A percentile compares a stretch with the other conserved stretches of the same genome.
These are phyloP conservation scores for Arachis hypogaea DNA, from an alignment of 306 rosid genomes.

Conservation along the genomic window DNA sequence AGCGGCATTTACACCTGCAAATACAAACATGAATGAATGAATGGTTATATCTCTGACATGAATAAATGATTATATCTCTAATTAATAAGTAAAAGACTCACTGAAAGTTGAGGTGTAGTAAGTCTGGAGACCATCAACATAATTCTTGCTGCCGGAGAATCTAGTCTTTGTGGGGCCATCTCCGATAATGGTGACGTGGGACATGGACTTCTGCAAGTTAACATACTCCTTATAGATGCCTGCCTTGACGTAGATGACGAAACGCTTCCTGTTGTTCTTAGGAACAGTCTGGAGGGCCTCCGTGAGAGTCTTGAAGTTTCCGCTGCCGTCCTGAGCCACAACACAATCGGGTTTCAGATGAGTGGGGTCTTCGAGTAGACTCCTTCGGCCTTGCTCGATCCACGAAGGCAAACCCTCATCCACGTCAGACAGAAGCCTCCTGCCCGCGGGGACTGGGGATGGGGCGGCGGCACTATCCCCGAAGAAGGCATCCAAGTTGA, in stretches of 20 bases:
- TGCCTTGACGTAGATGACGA: slow-evolving; percentile 70
- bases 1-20: slow-evolving; percentile 59
- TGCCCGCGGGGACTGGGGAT: not conserved
- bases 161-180: slow-evolving; percentile 82
- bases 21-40: not conserved
- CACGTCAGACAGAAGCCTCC: slow-evolving; percentile 43
- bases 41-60: no score
- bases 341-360: slow-evolving; percentile 49
- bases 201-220: slow-evolving; percentile 37
- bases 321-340: slow-evolving; percentile 76
- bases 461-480: not conserved
- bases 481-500: not conserved
- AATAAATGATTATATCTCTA: no score
- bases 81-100: slow-evolving; percentile 10
- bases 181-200: slow-evolving; percentile 58
- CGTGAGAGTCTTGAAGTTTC: slow-evolving; percentile 55
- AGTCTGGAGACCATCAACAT: slow-evolving; percentile 54
- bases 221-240: slow-evolving; percentile 67
- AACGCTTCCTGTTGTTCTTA: slow-evolving; percentile 42
- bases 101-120: slow-evolving; percentile 69
- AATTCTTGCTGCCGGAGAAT: slow-evolving; percentile 60
- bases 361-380: slow-evolving; percentile 27
- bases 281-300: slow-evolving; percentile 67
- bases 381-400: slow-evolving; percentile 36
- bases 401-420: slow-evolving; percentile 49